Percentiles rank a stretch among this genome's conserved stretches.
Evolutionary conservation across 2,329 filamentous ascomycete species (phyloP).

Genomic region (Nigrograna mackinnonii): DNA sequence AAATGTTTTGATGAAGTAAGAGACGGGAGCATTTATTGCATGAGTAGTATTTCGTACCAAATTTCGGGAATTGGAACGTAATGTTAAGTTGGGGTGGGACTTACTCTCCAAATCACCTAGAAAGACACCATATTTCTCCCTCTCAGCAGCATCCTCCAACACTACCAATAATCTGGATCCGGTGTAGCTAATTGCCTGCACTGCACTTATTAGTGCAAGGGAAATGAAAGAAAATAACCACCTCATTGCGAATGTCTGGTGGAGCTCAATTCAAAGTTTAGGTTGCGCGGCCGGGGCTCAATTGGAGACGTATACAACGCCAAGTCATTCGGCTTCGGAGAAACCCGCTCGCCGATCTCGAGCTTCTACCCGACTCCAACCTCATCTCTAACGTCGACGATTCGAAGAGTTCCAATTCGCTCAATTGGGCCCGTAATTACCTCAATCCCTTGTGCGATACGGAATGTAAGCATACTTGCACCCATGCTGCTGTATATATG

Average conservation of each 20-base stretch:
- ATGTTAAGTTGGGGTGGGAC: too few relatives aligned
- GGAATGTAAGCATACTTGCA: too few relatives aligned
- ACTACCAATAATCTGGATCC: slow-evolving; percentile 84
- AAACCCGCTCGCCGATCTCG: slow-evolving; percentile 23
- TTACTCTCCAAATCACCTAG: slow-evolving; percentile 72
- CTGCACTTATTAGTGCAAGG: slow-evolving; percentile 67
- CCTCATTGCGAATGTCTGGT: slow-evolving; percentile 62
- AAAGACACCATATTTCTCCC: slow-evolving; percentile 82
- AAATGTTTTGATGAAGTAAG: too few relatives aligned
- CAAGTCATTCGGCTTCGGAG: slow-evolving; percentile 32
- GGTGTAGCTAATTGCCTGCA: slow-evolving; percentile 75
- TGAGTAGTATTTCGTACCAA: too few relatives aligned
- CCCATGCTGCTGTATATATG: too few relatives aligned
- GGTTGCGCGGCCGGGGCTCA: slow-evolving; percentile 15
- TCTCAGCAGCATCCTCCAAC: slow-evolving; percentile 79
- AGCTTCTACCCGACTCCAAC: too few relatives aligned
- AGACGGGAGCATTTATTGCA: too few relatives aligned
- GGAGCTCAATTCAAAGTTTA: slow-evolving; percentile 15
- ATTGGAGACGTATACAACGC: slow-evolving; percentile 44
- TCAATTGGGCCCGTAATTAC: too few relatives aligned
- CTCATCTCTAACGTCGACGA: too few relatives aligned
- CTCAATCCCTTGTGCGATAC: too few relatives aligned
- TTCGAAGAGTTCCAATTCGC: too few relatives aligned
- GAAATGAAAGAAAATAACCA: slow-evolving; percentile 73
- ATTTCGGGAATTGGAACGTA: too few relatives aligned